Percentiles rank a stretch among this genome's conserved stretches.
phyloP scores from a whole-genome alignment of 2,329 filamentous ascomycete species.

The Curvularia eragrostidis region DNA sequence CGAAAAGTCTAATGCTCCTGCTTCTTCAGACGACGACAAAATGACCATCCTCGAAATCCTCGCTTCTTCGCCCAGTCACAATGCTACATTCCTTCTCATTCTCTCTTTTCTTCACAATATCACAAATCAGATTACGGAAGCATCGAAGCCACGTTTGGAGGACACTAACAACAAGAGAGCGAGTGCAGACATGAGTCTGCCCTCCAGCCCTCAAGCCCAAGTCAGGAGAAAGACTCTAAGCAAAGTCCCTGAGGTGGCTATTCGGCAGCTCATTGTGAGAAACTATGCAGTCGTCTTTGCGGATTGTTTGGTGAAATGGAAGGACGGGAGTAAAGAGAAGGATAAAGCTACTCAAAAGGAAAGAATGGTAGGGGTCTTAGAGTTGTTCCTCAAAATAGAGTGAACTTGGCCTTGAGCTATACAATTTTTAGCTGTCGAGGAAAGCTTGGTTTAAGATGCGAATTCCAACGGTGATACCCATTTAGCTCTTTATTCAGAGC shows the following conservation, averaged over 20 bases:
- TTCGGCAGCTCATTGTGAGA: conserved; percentile 65
- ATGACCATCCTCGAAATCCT: conserved; percentile 75
- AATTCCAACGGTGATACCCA: neutral
- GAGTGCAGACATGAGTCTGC: conserved; percentile 32
- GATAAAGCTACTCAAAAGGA: conserved; percentile 68
- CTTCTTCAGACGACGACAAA: conserved; percentile 61
- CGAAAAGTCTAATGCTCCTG: conserved; percentile 54
- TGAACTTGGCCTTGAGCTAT: neutral
- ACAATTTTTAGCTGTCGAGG: neutral
- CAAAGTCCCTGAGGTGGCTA: conserved; percentile 59
- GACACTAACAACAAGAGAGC: conserved; percentile 30
- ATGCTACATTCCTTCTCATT: conserved; percentile 87
- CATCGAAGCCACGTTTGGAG: conserved; percentile 30
- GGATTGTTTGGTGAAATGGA: conserved; percentile 65
- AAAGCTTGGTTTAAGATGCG: neutral
- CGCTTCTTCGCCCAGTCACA: conserved; percentile 72
- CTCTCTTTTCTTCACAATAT: conserved; percentile 75
- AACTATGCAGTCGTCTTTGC: conserved; percentile 71
- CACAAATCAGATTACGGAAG: conserved; percentile 58
- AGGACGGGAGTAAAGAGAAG: conserved; percentile 56
- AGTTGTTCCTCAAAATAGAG: conserved; percentile 65
- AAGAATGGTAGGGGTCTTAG: conserved; percentile 69
- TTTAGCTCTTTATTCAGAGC: neutral
- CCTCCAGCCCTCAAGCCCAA: conserved; percentile 45
- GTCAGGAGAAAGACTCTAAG: conserved; percentile 49